Evolutionary conservation across 2,329 filamentous ascomycete genomes (phyloP), one percentile per base, ranked within the genome.

Genomic region (Beauveria bassiana): DNA sequence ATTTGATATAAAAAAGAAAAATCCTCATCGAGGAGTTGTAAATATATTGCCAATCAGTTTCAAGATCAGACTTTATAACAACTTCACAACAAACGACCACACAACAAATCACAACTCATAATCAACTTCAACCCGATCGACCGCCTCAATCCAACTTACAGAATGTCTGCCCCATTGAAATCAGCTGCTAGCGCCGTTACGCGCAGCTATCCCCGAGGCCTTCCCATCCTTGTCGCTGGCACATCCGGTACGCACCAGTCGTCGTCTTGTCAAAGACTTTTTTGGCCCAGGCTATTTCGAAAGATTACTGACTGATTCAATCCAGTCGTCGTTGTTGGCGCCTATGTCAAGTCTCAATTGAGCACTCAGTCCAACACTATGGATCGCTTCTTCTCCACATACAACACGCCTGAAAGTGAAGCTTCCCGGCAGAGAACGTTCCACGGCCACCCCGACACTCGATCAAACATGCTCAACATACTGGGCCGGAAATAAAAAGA

Each of bases 341-440:
- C 66, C 62, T 75, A 73, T 63, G 69, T 77, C 57, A 65, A 65
- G 57, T 65, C 62, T 16, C 74, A 75, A 53, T 70, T 77, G 49
- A 59, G 63, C 46, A 67, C 61, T 34, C 70, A 73, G 59, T 74
- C 74, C 5, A 64, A 65, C 34, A 71, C 68, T 5, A 71, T 76
- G 67, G 75, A 77, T 63, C 70, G 70, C 46, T 74, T 70, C 64
- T 77, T 77, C 63, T 61, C 71, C 42, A 70, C 71, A 61, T 76
- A 76, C 69, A 70, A 74, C 66, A 74, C 70, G 8, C 64, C 72
- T 6, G 64, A 73, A 63, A 76, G 74, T 62, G 73, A 76, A 59
- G 71, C 70, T 5, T 69, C 68, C 16, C 68, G 73, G 28, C 66
- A 63, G 57, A 71, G 60, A 40, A 67, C 72, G 26, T 76, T 75